These are phyloP conservation scores for Echites panduratus DNA, from an alignment of 257 asterid species.

Conservation along the genomic window DNA sequence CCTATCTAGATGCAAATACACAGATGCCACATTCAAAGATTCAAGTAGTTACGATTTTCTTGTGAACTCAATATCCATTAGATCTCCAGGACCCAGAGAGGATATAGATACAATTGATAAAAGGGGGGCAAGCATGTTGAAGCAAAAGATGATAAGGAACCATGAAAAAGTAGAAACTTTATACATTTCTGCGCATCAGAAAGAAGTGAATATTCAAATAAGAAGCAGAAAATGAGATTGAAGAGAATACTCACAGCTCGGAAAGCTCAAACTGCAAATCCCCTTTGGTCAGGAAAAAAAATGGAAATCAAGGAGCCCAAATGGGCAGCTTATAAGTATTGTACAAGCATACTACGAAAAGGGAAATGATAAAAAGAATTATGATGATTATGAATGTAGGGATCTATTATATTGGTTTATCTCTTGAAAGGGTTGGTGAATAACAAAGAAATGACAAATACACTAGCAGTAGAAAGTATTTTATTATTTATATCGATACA, in stretches of 20 bases:
- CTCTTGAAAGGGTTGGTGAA: constrained; percentile 6
- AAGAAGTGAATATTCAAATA: neutral
- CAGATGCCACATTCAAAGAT: neutral
- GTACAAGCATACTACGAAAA: constrained; percentile 19
- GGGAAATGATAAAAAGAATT: neutral
- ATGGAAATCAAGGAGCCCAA: constrained; percentile 14
- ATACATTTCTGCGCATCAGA: neutral
- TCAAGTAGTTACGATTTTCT: neutral
- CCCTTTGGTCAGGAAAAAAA: constrained; percentile 2
- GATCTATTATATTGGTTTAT: neutral
- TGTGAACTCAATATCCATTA: neutral
- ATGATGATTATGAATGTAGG: constrained; percentile 7
- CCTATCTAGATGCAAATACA: constrained; percentile 7
- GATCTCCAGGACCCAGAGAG: constrained; percentile 4
- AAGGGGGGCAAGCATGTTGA: neutral
- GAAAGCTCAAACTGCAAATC: constrained; percentile 19
- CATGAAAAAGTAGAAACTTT: constrained; percentile 16
- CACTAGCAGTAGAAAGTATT: neutral
- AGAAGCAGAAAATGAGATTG: neutral
- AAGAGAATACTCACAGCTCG: constrained; percentile 17
- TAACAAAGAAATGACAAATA: neutral
- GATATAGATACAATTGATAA: neutral
- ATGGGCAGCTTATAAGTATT: constrained; percentile 7
- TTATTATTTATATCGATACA: neutral
- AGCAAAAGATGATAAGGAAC: neutral